Conservation (phyloP, 768 basidiomycete genomes). For the Leccinum uliginosum region DNA sequence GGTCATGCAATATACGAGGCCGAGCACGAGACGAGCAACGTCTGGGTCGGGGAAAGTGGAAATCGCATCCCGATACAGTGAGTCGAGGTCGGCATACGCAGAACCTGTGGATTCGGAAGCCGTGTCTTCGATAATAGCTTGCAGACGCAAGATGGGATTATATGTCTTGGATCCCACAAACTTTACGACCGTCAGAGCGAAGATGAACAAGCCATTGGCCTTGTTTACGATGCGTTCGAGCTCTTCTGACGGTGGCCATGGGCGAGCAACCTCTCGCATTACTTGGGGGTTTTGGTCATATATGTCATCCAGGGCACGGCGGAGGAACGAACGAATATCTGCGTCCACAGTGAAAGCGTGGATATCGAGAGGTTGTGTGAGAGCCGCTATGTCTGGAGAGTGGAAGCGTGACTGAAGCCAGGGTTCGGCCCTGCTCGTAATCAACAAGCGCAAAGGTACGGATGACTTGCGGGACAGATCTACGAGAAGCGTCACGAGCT, state of each 20-base stretch:
- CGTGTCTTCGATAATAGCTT: slow-evolving; percentile 11
- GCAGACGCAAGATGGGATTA: slow-evolving; percentile 15
- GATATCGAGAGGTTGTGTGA: slow-evolving; percentile 13
- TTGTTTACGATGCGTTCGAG: slow-evolving; percentile 17
- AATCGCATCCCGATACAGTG: slow-evolving; percentile 14
- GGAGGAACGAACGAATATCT: slow-evolving; percentile 22
- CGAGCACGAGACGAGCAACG: slow-evolving; percentile 14
- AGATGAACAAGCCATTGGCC: slow-evolving; percentile 25
- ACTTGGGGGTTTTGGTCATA: slow-evolving; percentile 8
- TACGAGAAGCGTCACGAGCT: slow-evolving; percentile 19
- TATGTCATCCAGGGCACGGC: slow-evolving; percentile 12
- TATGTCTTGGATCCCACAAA: slow-evolving; percentile 21
- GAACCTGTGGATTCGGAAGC: slow-evolving; percentile 1
- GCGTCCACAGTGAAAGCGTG: slow-evolving; percentile 18
- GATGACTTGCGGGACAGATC: slow-evolving; percentile 9
- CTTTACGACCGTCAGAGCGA: slow-evolving; percentile 25
- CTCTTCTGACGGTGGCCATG: slow-evolving; percentile 23
- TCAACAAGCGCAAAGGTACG: slow-evolving; percentile 20
- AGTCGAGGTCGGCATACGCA: slow-evolving; percentile 13
- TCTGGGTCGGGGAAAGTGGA: slow-evolving; percentile 15
- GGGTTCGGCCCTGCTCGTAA: slow-evolving; percentile 19
- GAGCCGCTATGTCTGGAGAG: slow-evolving; percentile 8
- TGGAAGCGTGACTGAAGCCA: slow-evolving; percentile 18
- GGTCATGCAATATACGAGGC: slow-evolving; percentile 15
- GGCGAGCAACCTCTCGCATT: slow-evolving; percentile 8